phyloP scores from a whole-genome alignment of 176 grass and related monocot species.

The Carex myosuroides region DNA sequence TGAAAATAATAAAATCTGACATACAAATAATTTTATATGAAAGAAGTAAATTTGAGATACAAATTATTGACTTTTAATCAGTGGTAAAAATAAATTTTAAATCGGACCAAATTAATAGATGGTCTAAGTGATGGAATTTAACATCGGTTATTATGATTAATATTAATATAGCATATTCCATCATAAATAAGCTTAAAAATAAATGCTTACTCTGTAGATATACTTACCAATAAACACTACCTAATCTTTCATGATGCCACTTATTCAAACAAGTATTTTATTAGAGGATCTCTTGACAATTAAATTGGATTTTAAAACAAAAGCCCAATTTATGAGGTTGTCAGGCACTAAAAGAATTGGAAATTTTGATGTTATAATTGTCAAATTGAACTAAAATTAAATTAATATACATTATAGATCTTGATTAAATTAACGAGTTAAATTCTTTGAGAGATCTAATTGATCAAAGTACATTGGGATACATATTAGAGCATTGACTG shows the following conservation, averaged over 20 bases:
- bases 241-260: neutral
- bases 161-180: no score
- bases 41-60: neutral
- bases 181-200: neutral
- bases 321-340: no score
- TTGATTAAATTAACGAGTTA: neutral
- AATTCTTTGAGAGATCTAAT: neutral
- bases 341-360: no score
- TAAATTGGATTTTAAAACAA: neutral
- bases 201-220: neutral
- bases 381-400: no score
- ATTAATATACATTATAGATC: neutral
- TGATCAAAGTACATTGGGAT: neutral
- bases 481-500: neutral
- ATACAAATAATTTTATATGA: no score
- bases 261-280: neutral
- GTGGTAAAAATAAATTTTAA: neutral
- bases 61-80: neutral
- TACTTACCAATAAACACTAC: neutral
- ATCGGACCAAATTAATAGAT: neutral
- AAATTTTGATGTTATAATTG: no score
- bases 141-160: no score
- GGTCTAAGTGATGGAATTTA: neutral
- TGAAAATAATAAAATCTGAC: no score
- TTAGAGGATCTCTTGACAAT: neutral